These are phyloP conservation scores for Pichia pseudocactophila DNA, from an alignment of 805 yeast species.

Conservation along the genomic window DNA sequence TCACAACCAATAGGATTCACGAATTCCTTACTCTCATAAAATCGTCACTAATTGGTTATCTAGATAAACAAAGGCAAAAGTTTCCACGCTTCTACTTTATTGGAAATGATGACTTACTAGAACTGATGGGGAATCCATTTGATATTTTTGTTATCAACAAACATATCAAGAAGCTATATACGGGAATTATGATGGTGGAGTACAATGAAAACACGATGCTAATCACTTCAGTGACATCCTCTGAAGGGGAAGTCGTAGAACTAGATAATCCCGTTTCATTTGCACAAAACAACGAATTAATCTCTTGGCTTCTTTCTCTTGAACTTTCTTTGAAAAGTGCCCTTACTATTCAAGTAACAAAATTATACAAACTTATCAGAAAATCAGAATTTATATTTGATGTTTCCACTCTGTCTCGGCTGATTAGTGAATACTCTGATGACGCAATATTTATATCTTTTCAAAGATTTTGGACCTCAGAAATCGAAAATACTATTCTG, in stretches of 20 bases:
- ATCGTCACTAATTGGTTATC: conserved; percentile 61
- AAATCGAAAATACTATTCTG: conserved; percentile 24
- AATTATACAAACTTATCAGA: too few relatives aligned
- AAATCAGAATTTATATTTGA: neutral
- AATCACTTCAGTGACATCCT: conserved; percentile 43
- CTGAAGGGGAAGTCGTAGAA: conserved; percentile 51
- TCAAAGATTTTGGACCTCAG: conserved; percentile 49
- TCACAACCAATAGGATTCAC: conserved; percentile 38
- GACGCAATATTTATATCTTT: conserved; percentile 49
- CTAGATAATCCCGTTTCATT: conserved; percentile 38
- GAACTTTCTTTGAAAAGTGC: conserved; percentile 33
- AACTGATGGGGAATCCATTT: conserved; percentile 60
- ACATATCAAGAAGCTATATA: conserved; percentile 64
- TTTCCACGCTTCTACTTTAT: conserved; percentile 82
- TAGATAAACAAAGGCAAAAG: conserved; percentile 67
- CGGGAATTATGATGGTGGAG: conserved; percentile 44
- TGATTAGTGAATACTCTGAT: conserved; percentile 38
- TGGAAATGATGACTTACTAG: conserved; percentile 85
- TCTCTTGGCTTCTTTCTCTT: conserved; percentile 54
- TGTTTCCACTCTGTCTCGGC: conserved; percentile 1
- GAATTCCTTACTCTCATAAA: conserved; percentile 53
- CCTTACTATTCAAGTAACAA: too few relatives aligned
- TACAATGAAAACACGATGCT: conserved; percentile 20
- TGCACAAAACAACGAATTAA: conserved; percentile 32
- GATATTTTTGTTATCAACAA: conserved; percentile 40